Percentiles rank a stretch among this genome's conserved stretches.
Evolutionary conservation across 2,329 filamentous ascomycete species (phyloP).

Genomic region (Teratosphaeria zuluensis): DNA sequence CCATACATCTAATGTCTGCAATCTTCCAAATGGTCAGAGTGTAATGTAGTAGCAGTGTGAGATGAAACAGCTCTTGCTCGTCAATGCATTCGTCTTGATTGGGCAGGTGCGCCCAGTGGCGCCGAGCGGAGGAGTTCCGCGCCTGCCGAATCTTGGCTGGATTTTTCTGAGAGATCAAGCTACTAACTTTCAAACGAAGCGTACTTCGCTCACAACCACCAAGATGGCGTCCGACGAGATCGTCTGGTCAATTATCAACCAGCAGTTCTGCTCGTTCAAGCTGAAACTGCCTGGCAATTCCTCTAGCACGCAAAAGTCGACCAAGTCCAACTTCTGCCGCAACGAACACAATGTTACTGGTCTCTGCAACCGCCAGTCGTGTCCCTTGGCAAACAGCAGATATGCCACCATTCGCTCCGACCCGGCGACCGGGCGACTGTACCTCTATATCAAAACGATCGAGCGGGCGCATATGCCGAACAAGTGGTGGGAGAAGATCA

Average conservation of each 20-base stretch:
- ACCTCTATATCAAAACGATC: constrained; percentile 94
- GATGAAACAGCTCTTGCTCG: too few relatives aligned
- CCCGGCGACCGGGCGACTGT: constrained; percentile 69
- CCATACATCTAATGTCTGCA: too few relatives aligned
- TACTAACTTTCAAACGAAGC: background rate
- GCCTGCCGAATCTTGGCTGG: background rate
- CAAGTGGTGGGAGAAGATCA: constrained; percentile 91
- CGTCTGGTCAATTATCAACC: constrained; percentile 93
- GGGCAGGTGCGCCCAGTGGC: background rate
- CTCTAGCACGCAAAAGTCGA: constrained; percentile 46
- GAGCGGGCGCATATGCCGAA: constrained; percentile 80
- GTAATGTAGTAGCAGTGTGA: too few relatives aligned
- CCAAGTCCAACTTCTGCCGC: constrained; percentile 89
- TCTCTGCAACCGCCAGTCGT: constrained; percentile 77
- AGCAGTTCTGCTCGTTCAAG: constrained; percentile 92
- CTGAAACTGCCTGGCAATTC: constrained; percentile 50
- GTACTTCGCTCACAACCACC: background rate
- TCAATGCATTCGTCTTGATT: background rate
- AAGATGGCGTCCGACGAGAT: constrained; percentile 88
- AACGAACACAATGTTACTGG: constrained; percentile 54
- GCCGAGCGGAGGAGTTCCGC: background rate
- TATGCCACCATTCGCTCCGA: constrained; percentile 88
- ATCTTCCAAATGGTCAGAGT: too few relatives aligned
- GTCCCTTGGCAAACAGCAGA: constrained; percentile 79
- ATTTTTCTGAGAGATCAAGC: background rate